These are phyloP conservation scores for Berkeleyomyces rouxiae DNA, from an alignment of 2,329 filamentous ascomycete species.

Conservation along the genomic window DNA sequence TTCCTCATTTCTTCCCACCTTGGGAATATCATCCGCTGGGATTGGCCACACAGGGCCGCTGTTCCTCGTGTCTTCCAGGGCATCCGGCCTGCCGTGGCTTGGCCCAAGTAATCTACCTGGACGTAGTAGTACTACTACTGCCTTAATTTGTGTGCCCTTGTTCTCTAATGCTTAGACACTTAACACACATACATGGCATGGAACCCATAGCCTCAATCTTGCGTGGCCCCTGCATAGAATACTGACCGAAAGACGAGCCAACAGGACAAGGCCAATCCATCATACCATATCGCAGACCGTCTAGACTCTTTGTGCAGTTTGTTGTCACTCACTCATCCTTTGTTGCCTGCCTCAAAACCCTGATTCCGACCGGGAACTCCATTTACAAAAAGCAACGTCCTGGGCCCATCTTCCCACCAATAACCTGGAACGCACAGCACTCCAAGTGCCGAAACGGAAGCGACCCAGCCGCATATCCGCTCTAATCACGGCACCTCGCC, in stretches of 20 bases:
- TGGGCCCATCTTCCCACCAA: background rate
- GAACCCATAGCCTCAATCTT: background rate
- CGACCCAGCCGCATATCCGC: background rate
- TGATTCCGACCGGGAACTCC: background rate
- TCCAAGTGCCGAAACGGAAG: background rate
- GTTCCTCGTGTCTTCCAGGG: background rate
- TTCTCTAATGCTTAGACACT: background rate
- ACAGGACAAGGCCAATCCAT: background rate
- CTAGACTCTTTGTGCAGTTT: background rate
- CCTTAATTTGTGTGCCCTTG: background rate
- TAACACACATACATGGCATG: background rate
- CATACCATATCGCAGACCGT: background rate
- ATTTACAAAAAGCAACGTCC: background rate
- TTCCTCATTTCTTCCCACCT: background rate
- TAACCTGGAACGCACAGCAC: background rate
- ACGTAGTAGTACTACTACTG: background rate
- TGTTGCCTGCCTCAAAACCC: background rate
- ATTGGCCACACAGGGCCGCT: background rate
- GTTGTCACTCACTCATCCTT: background rate
- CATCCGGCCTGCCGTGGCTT: background rate
- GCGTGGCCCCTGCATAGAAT: background rate
- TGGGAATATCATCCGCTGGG: background rate
- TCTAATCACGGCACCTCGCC: background rate
- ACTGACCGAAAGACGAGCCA: background rate
- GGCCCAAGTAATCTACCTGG: background rate